phyloP scores from a whole-genome alignment of 1,284 basidiomycete species.

The Polyporus tsugae region DNA sequence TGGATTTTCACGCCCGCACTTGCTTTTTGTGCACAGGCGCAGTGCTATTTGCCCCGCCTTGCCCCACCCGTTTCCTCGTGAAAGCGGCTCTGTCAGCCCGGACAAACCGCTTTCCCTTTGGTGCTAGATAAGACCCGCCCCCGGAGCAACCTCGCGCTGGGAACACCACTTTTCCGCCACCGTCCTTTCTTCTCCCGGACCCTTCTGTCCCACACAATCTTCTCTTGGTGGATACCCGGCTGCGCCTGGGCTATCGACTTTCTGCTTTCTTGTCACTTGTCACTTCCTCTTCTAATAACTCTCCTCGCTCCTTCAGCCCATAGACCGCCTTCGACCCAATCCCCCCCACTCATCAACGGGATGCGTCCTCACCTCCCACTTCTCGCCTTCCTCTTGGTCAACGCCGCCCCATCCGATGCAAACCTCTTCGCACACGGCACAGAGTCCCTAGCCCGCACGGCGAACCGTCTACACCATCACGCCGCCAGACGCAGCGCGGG shows the following conservation, averaged over 20 bases:
- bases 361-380: conserved; percentile 39
- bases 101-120: conserved; percentile 5
- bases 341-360: conserved; percentile 11
- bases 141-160: conserved; percentile 3
- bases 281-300: conserved; percentile 15
- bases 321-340: neutral
- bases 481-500: conserved; percentile 60
- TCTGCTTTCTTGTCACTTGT: conserved; percentile 1
- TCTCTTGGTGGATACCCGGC: conserved; percentile 20
- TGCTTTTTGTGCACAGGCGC: conserved; percentile 30
- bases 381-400: conserved; percentile 38
- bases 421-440: conserved; percentile 50
- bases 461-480: conserved; percentile 48
- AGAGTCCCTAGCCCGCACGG: conserved; percentile 41
- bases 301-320: conserved; percentile 12
- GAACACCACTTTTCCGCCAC: conserved; percentile 14
- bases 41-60: conserved; percentile 18
- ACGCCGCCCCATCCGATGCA: conserved; percentile 46
- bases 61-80: conserved; percentile 19
- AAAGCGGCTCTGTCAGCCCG: conserved; percentile 21
- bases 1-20: neutral
- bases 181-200: conserved; percentile 10
- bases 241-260: conserved; percentile 24
- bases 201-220: conserved; percentile 23
- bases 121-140: conserved; percentile 20